Evolutionary conservation across 306 rosid genomes (phyloP).

Genomic region (Inga leiocalycina): DNA sequence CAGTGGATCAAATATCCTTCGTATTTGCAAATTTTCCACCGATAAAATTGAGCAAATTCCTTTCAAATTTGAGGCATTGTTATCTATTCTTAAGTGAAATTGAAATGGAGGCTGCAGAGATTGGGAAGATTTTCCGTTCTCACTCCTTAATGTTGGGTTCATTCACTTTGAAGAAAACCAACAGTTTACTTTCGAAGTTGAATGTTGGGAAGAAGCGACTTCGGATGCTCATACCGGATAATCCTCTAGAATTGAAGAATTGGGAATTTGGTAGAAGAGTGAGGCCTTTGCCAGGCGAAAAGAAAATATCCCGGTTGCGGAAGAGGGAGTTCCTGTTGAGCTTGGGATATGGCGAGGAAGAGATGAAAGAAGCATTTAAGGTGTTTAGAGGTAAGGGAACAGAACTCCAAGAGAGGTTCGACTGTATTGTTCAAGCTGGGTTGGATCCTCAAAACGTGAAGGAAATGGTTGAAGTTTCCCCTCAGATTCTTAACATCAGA

Average conservation of each 20-base stretch:
- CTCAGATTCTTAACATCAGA: slow-evolving; percentile 72
- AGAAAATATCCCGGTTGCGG: slow-evolving; percentile 21
- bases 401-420: slow-evolving; percentile 80
- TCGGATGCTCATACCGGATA: slow-evolving; percentile 49
- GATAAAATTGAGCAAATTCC: slow-evolving; percentile 47
- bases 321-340: slow-evolving; percentile 64
- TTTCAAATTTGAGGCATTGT: slow-evolving; percentile 59
- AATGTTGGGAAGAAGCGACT: slow-evolving; percentile 72
- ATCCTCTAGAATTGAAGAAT: slow-evolving; percentile 63
- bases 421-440: slow-evolving; percentile 72
- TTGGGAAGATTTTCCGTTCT: slow-evolving; percentile 55
- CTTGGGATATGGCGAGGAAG: slow-evolving; percentile 56
- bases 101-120: slow-evolving; percentile 59
- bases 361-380: slow-evolving; percentile 49
- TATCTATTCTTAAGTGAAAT: slow-evolving; percentile 52
- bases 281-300: slow-evolving; percentile 43
- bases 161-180: slow-evolving; percentile 53
- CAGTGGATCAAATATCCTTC: slow-evolving; percentile 44
- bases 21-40: slow-evolving; percentile 63
- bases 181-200: slow-evolving; percentile 50
- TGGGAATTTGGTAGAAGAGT: slow-evolving; percentile 61
- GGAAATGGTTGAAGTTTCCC: slow-evolving; percentile 54
- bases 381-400: slow-evolving; percentile 71
- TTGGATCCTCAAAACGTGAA: slow-evolving; percentile 53
- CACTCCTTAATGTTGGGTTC: slow-evolving; percentile 61